Evolutionary conservation across 441 rosid genomes (phyloP).

Genomic region (Hypseocharis bilobata): DNA sequence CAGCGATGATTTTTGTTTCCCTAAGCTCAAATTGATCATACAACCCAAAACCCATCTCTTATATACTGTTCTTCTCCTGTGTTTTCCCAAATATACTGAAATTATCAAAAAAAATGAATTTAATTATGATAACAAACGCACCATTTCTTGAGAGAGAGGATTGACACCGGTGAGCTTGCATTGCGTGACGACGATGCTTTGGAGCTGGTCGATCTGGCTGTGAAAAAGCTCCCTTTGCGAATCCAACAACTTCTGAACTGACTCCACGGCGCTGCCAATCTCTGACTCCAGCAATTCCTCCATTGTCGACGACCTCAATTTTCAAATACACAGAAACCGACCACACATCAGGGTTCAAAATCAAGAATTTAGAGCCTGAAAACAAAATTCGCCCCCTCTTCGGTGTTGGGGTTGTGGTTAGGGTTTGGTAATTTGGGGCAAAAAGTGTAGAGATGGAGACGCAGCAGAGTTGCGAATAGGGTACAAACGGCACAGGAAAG

Average conservation of each 20-base stretch:
- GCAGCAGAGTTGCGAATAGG: conserved; percentile 17
- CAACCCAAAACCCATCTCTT: not conserved
- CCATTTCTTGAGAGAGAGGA: conserved; percentile 98
- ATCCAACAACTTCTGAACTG: conserved; percentile 48
- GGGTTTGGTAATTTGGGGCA: conserved; percentile 30
- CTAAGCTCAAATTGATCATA: not conserved
- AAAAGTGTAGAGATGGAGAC: conserved; percentile 11
- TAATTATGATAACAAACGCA: conserved; percentile 22
- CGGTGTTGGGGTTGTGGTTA: conserved; percentile 34
- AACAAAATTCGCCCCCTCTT: not conserved
- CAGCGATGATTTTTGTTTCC: not conserved
- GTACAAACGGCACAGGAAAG: conserved; percentile 5
- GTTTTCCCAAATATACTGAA: not conserved
- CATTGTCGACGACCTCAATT: conserved; percentile 36
- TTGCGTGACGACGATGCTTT: conserved; percentile 65
- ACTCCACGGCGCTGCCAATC: conserved; percentile 58
- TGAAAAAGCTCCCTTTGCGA: conserved; percentile 69
- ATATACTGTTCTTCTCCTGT: not conserved
- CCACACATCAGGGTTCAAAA: conserved; percentile 44
- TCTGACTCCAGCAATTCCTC: conserved; percentile 47
- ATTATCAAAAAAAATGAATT: not conserved
- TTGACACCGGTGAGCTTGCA: conserved; percentile 95
- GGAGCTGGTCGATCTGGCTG: conserved; percentile 77
- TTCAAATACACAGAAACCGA: conserved; percentile 1
- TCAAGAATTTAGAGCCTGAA: conserved; percentile 9